Conservation (phyloP, 768 basidiomycete species). For the Mycena rosella region DNA sequence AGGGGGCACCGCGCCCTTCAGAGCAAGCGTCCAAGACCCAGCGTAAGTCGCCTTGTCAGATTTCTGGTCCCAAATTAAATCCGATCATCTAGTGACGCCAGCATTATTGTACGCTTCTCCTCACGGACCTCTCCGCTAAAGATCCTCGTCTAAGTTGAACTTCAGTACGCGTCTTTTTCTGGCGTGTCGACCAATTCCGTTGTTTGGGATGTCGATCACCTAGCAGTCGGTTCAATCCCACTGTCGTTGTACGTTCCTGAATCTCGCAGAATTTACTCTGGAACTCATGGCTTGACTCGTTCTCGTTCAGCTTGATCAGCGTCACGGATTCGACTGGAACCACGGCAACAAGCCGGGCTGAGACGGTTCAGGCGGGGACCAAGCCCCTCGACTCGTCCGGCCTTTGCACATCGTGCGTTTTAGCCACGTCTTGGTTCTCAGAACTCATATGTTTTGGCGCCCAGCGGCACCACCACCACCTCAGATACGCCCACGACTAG, state of each 20-base stretch:
- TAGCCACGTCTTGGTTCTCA: neutral
- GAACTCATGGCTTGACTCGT: neutral
- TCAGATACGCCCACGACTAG: neutral
- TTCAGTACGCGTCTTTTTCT: neutral
- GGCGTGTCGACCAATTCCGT: neutral
- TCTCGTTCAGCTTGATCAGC: neutral
- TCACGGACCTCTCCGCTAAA: no score
- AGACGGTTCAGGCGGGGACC: neutral
- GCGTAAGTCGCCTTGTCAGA: neutral
- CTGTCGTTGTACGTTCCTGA: slow-evolving; percentile 5
- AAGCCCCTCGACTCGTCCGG: neutral
- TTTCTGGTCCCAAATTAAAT: neutral
- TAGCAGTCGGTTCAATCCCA: neutral
- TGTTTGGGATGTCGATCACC: neutral
- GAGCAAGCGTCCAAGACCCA: slow-evolving; percentile 3
- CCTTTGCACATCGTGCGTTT: slow-evolving; percentile 10
- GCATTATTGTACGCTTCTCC: slow-evolving; percentile 12
- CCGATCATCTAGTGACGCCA: neutral
- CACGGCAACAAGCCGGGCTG: neutral
- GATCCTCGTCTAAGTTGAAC: neutral
- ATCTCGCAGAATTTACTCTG: no score
- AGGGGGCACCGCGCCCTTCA: slow-evolving; percentile 12
- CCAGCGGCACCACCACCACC: neutral
- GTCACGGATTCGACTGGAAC: neutral
- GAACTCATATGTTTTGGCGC: neutral